A percentile compares a stretch with the other conserved stretches of the same genome.
phyloP scores from a whole-genome alignment of 2,329 filamentous ascomycete genomes.

The Elsinoe australis region DNA sequence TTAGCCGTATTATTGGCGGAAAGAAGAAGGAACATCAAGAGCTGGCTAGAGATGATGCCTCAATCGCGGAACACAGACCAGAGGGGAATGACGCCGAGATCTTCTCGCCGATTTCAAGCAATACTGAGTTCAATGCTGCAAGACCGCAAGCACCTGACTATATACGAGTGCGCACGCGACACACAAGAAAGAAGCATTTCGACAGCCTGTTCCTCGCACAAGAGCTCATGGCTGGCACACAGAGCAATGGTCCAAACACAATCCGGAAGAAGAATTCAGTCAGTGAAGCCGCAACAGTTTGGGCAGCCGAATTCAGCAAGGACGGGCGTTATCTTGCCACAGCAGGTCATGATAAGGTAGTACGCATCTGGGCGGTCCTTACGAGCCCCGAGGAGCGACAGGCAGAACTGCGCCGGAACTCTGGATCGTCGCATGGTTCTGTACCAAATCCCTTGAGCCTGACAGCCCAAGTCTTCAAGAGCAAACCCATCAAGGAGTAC shows the following conservation, averaged over 20 bases:
- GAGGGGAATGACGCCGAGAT: constrained; percentile 78
- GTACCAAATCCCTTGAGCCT: constrained; percentile 35
- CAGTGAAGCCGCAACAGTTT: constrained; percentile 54
- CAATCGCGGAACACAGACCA: constrained; percentile 42
- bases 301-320: constrained; percentile 86
- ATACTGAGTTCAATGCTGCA: constrained; percentile 69
- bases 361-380: constrained; percentile 85
- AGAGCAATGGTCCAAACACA: not conserved
- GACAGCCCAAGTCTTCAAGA: constrained; percentile 83
- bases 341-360: constrained; percentile 78
- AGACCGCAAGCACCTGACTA: constrained; percentile 87
- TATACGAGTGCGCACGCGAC: constrained; percentile 72
- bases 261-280: not conserved
- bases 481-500: constrained; percentile 71
- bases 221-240: constrained; percentile 56
- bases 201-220: constrained; percentile 86
- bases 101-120: constrained; percentile 67
- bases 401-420: constrained; percentile 64
- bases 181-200: constrained; percentile 77
- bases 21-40: constrained; percentile 51
- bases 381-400: constrained; percentile 71
- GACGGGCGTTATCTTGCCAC: constrained; percentile 87
- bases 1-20: constrained; percentile 73
- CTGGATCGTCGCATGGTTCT: constrained; percentile 35
- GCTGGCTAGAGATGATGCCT: constrained; percentile 41